Percentiles rank a stretch among this genome's conserved stretches.
These are phyloP conservation scores for Coemansia javaensis DNA, from an alignment of 192 early-diverging fungal genomes.

Conservation along the genomic window DNA sequence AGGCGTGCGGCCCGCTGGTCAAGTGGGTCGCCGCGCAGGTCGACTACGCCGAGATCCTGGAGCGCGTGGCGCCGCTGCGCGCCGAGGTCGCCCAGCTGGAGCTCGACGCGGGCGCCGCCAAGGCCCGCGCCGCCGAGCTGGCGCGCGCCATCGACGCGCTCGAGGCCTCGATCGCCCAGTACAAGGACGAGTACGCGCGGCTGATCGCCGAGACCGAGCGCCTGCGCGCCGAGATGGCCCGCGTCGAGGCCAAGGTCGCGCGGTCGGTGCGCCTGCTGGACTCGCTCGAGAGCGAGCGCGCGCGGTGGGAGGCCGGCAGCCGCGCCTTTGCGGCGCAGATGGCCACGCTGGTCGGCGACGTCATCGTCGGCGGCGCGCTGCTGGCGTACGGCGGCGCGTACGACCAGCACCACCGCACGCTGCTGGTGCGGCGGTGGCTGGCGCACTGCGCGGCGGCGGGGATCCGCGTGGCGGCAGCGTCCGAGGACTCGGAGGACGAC, in stretches of 20 bases:
- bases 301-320: constrained; percentile 86
- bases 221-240: constrained; percentile 89
- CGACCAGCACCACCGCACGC: constrained; percentile 91
- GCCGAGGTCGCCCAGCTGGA: constrained; percentile 85
- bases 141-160: constrained; percentile 77
- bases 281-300: constrained; percentile 87
- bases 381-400: constrained; percentile 96
- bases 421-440: constrained; percentile 75
- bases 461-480: constrained; percentile 63
- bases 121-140: constrained; percentile 65
- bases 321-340: constrained; percentile 92
- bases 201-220: constrained; percentile 88
- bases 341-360: constrained; percentile 97
- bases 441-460: constrained; percentile 49
- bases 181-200: constrained; percentile 97
- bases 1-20: constrained; percentile 97
- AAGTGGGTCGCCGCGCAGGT: constrained; percentile 99
- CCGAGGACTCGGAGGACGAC: no score
- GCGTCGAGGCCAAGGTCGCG: constrained; percentile 88
- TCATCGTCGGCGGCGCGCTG: constrained; percentile 88
- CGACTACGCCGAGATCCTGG: constrained; percentile 85
- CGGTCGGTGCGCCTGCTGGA: constrained; percentile 81
- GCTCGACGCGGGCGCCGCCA: constrained; percentile 65
- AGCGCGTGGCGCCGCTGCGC: constrained; percentile 92
- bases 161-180: constrained; percentile 81